Evolutionary conservation across 306 rosid genomes (phyloP).

Genomic region (Vicia faba): DNA sequence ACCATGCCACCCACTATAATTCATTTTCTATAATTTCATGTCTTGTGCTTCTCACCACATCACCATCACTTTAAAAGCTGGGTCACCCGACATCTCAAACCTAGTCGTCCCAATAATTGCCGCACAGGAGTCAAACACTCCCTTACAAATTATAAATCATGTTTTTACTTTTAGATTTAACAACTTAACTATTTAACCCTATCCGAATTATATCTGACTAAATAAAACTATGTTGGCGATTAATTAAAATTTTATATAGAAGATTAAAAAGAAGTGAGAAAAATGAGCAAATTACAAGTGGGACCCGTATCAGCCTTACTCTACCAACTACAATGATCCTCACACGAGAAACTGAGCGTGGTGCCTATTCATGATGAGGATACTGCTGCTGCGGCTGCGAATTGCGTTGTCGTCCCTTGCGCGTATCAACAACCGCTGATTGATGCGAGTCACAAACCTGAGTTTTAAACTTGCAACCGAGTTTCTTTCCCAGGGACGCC

Average conservation of each 20-base stretch:
- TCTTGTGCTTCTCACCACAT: background rate
- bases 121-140: background rate
- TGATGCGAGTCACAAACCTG: slow-evolving; percentile 95
- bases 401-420: slow-evolving; percentile 60
- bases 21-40: slow-evolving; percentile 9
- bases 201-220: too few species aligned
- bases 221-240: background rate
- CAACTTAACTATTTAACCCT: background rate
- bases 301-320: slow-evolving; percentile 33
- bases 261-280: background rate
- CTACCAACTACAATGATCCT: slow-evolving; percentile 29
- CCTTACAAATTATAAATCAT: background rate
- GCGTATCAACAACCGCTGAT: slow-evolving; percentile 64
- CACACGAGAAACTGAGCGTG: slow-evolving; percentile 27
- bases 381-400: slow-evolving; percentile 45
- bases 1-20: slow-evolving; percentile 16
- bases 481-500: slow-evolving; percentile 58
- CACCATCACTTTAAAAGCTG: slow-evolving; percentile 39
- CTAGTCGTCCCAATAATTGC: slow-evolving; percentile 20
- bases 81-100: slow-evolving; percentile 21
- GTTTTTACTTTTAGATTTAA: background rate
- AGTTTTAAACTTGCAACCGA: slow-evolving; percentile 91
- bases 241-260: slow-evolving; percentile 26
- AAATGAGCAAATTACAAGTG: slow-evolving; percentile 34
- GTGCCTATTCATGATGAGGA: slow-evolving; percentile 46